Base-by-base conservation (phyloP, 768 basidiomycete species). In the Leccinum longicurvipes region DNA sequence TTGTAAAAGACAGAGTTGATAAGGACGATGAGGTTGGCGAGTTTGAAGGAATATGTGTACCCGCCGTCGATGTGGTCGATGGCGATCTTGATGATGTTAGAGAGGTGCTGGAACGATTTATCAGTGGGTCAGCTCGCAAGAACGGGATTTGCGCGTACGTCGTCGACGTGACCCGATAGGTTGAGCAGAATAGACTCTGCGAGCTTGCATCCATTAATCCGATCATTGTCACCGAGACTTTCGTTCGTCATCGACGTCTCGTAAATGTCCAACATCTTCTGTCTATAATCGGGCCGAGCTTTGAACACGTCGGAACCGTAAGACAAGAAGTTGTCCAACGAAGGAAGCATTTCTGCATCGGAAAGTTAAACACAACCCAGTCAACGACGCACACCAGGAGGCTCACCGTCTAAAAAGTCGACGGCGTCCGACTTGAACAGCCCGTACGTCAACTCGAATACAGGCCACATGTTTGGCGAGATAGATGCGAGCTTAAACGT, bases 311-410 rank as follows among this genome's bases (percentile, higher is more conserved):
- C 89, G 24, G 81, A 77, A 15, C 93, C 93, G 65, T 83, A 93
- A 14, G 89, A 90, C 51, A 96, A 77, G 67, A 92, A 91, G 77
- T 94, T 95, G 75, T 93, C 90, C 54, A 96, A 72, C 5, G 87
- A 84, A 11, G 91, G 90, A 24, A 92, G 79, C 90, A 93, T 94
- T 68, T 95, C 92, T 86, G 36, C 14, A 41, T n/a, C 41, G n/a
- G 8, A 19, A 28, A 7, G 10, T 31, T 53, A 23, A 56, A 55
- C 14, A 29, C 23, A 32, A 44, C 7, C 31, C 17, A 9, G 28
- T 32, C 6, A 15, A 46, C 10, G 25, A 50, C 6, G 11, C 21
- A 53, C 9, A 15, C 25, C 28, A 15, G 8, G 0, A 0, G 8
- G 6, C 79, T 53, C 50, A 87, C 92, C 92, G 62, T 93, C 90